Percentiles rank a stretch among this genome's conserved stretches.
These are phyloP conservation scores for Penicillium italicum DNA, from an alignment of 2,329 filamentous ascomycete genomes.

Conservation along the genomic window DNA sequence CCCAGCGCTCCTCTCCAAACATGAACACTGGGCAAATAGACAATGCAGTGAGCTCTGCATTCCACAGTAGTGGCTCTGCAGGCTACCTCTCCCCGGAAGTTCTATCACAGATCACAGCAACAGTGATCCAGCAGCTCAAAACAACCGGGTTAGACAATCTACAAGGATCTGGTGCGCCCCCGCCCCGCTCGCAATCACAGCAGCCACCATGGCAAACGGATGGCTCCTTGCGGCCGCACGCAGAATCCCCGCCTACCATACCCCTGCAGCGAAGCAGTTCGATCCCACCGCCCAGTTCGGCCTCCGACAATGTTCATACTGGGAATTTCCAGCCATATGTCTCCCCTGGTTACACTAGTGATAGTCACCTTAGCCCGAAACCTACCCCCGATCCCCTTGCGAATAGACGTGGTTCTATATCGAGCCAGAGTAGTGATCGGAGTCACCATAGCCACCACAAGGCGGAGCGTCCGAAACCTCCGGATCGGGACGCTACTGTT, in stretches of 20 bases:
- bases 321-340: conserved; percentile 22
- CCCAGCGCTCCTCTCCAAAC: conserved; percentile 15
- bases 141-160: conserved; percentile 40
- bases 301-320: conserved; percentile 6
- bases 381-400: conserved; percentile 20
- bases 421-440: conserved; percentile 35
- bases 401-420: conserved; percentile 34
- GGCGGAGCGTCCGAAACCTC: conserved; percentile 37
- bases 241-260: conserved; percentile 17
- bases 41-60: conserved; percentile 56
- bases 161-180: conserved; percentile 27
- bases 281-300: conserved; percentile 15
- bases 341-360: conserved; percentile 19
- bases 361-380: conserved; percentile 22
- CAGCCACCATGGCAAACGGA: conserved; percentile 23
- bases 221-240: conserved; percentile 14
- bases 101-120: conserved; percentile 58
- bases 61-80: conserved; percentile 49
- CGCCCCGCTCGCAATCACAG: conserved; percentile 22
- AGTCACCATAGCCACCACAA: conserved; percentile 18
- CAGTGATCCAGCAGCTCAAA: conserved; percentile 57
- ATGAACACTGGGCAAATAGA: conserved; percentile 45
- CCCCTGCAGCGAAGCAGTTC: conserved; percentile 19
- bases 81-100: conserved; percentile 57
- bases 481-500: conserved; percentile 38